Evolutionary conservation across 2,329 filamentous ascomycete species (phyloP).

Genomic region (Cadophora malorum): DNA sequence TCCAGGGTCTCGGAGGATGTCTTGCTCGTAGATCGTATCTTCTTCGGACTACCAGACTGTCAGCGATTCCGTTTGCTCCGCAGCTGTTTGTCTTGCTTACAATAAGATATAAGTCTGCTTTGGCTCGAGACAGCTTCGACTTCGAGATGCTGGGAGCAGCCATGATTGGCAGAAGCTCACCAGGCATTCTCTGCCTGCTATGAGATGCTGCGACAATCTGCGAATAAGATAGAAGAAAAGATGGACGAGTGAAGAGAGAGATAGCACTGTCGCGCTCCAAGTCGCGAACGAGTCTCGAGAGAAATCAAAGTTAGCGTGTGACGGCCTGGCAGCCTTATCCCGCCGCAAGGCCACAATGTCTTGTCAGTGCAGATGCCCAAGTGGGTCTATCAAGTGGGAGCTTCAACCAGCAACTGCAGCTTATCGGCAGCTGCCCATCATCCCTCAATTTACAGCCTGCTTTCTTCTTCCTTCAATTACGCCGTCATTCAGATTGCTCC

Average conservation of each 20-base stretch:
- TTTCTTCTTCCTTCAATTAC: neutral
- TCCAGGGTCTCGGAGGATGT: constrained; percentile 83
- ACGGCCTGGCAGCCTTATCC: constrained; percentile 24
- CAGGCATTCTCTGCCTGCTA: constrained; percentile 45
- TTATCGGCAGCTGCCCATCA: constrained; percentile 31
- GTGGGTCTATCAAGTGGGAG: constrained; percentile 35
- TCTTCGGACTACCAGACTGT: constrained; percentile 70
- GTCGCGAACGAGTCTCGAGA: constrained; percentile 32
- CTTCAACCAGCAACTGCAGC: constrained; percentile 35
- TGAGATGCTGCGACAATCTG: constrained; percentile 37
- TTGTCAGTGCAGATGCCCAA: neutral
- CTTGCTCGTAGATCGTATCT: constrained; percentile 95
- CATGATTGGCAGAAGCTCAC: constrained; percentile 47
- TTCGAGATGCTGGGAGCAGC: constrained; percentile 43
- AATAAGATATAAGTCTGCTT: constrained; percentile 47
- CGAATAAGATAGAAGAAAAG: constrained; percentile 28
- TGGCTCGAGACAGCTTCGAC: constrained; percentile 41
- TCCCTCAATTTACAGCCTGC: neutral
- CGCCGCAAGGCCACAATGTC: constrained; percentile 15
- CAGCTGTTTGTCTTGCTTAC: constrained; percentile 35
- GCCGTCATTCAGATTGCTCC: neutral
- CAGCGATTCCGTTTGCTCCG: constrained; percentile 25
- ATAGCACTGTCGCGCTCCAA: constrained; percentile 30
- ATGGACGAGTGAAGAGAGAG: constrained; percentile 28
- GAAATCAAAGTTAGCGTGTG: constrained; percentile 29